Conservation (phyloP, 345 rosid species). For the Eucalyptus coolabah region DNA sequence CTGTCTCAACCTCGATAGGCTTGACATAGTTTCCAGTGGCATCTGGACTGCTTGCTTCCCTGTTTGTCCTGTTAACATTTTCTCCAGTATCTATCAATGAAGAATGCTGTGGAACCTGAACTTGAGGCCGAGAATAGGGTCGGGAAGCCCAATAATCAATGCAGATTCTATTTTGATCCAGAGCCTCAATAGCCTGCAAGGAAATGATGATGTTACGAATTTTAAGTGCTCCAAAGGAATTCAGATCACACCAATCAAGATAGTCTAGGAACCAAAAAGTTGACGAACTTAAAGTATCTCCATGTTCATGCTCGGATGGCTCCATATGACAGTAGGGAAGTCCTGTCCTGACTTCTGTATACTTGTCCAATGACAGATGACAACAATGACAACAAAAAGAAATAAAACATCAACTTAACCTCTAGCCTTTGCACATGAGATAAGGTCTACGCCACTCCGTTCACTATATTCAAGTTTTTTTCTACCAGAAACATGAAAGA, state of each 20-base stretch:
- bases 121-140: constrained; percentile 77
- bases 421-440: not conserved
- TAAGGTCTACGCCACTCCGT: not conserved
- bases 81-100: constrained; percentile 4
- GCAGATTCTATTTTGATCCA: constrained; percentile 79
- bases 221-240: not conserved
- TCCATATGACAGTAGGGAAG: not conserved
- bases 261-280: not conserved
- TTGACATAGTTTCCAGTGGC: constrained; percentile 1
- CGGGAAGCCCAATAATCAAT: constrained; percentile 92
- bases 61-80: not conserved
- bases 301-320: not conserved
- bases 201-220: not conserved
- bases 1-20: constrained; percentile 19
- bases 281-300: not conserved
- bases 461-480: not conserved
- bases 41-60: constrained; percentile 1
- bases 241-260: not conserved
- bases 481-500: not conserved
- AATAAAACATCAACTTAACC: not conserved
- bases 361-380: not conserved
- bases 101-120: constrained; percentile 47
- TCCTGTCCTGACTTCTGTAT: not conserved
- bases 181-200: constrained; percentile 76
- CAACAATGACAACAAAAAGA: not conserved